A percentile compares a stretch with the other conserved stretches of the same genome.
Evolutionary conservation across 2,329 filamentous ascomycete genomes (phyloP).

Genomic region (Exophiala viscosa): DNA sequence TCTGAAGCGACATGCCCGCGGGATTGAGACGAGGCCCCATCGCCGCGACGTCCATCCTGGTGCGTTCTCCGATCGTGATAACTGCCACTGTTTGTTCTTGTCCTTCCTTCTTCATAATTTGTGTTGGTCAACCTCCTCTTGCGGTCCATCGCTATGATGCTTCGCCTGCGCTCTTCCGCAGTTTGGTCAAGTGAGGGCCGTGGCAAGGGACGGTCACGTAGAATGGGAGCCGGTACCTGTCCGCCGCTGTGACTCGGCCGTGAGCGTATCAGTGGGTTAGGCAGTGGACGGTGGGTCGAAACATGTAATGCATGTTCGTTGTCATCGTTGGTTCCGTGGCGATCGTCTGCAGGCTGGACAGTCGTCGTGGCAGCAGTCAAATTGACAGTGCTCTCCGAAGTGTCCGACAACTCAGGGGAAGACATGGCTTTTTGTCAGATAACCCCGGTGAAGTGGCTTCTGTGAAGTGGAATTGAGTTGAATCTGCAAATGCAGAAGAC

Average conservation of each 20-base stretch:
- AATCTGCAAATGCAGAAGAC: too few relatives aligned
- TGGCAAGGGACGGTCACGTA: conserved; percentile 17
- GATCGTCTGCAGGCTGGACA: background rate
- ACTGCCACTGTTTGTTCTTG: conserved; percentile 27
- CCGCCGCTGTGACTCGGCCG: conserved; percentile 5
- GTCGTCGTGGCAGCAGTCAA: conserved; percentile 2
- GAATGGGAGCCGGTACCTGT: conserved; percentile 8
- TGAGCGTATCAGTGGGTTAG: conserved; percentile 3
- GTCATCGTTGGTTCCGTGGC: conserved; percentile 3
- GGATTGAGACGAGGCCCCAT: conserved; percentile 32
- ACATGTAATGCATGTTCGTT: conserved; percentile 3
- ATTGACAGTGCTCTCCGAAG: conserved; percentile 13
- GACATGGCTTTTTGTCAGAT: conserved; percentile 11
- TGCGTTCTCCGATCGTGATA: conserved; percentile 19
- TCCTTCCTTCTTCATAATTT: conserved; percentile 31
- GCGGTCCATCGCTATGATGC: conserved; percentile 33
- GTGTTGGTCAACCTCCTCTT: conserved; percentile 42
- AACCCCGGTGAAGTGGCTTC: too few relatives aligned
- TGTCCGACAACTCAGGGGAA: conserved; percentile 15
- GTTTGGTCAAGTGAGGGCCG: conserved; percentile 17
- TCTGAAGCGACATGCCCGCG: conserved; percentile 15
- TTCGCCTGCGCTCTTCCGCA: conserved; percentile 22
- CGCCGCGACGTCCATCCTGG: conserved; percentile 15
- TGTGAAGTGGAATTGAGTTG: too few relatives aligned
- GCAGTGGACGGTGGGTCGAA: conserved; percentile 6